Conservation (phyloP, 2,329 filamentous ascomycete species). For the Penicillium thymicola region DNA sequence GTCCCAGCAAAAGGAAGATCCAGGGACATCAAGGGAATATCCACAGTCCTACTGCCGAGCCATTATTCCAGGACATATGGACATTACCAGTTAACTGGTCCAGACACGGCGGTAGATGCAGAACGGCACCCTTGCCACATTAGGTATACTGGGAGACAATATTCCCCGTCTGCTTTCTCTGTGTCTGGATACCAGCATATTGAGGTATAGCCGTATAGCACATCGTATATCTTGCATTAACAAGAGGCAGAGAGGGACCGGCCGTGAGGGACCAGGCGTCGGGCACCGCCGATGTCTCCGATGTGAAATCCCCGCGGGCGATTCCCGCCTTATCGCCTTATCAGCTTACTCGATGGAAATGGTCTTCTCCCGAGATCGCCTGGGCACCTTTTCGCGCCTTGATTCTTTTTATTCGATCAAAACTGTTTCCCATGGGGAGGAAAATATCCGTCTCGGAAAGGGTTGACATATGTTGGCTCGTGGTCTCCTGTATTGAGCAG, state of each 20-base stretch:
- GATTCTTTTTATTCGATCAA: conserved; percentile 28
- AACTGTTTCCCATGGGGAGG: conserved; percentile 9
- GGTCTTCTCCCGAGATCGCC: neutral
- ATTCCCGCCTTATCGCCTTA: conserved; percentile 15
- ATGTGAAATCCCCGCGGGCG: neutral
- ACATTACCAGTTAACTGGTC: too few relatives aligned
- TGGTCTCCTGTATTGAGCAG: neutral
- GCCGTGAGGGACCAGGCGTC: neutral
- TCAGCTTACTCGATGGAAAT: conserved; percentile 9
- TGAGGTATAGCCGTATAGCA: neutral
- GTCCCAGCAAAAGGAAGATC: neutral
- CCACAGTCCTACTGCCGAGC: neutral
- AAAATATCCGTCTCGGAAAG: neutral
- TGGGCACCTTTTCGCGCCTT: neutral
- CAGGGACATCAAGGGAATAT: neutral
- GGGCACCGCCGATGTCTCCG: conserved; percentile 2
- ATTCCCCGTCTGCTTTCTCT: neutral
- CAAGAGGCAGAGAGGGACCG: neutral
- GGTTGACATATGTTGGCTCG: neutral
- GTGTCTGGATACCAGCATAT: neutral
- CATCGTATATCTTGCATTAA: neutral
- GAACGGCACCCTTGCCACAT: neutral
- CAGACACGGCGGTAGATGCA: neutral
- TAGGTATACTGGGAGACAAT: neutral
- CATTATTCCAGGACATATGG: too few relatives aligned